Base-by-base conservation (phyloP, 345 rosid species). In the Salix udensis region DNA sequence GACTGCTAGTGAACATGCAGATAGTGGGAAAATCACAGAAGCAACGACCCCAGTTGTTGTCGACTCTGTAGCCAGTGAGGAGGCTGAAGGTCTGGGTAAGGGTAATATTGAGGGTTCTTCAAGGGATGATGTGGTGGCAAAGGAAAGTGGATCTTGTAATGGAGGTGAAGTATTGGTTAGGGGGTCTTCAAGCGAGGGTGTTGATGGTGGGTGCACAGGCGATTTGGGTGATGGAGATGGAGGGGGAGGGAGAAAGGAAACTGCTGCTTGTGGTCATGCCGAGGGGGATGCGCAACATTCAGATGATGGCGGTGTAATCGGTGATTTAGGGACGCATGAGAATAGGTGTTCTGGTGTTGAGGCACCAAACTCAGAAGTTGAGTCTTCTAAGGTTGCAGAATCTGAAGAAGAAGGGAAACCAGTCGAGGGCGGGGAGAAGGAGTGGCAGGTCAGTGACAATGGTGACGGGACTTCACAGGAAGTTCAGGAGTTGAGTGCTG, bases 161-260 rank as follows among this genome's bases (percentile, higher is more conserved):
- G 87, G 81, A 53, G 88, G 71, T 44, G 88, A 86, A 68, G 62
- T 76, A 68, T 79, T 78, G 84, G 87, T 86, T 74, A 88, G 81
- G 84, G 55, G 77, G 81, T 83, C 88, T 44, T 83, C 88, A 53
- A 83, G 76, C 48, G 86, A 75, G 66, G 73, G 76, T 76, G 88
- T 82, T 15, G 89, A 81, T 76, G 89, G 87, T 67, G 86, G 85
- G 61, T 80, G 87, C 34, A 68, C 79, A 26, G 76, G 55, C 21
- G 77, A 82, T 77, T 69, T 64, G 11, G 82, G 55, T 16, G 83
- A 34, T 70, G 77, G 53, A 37, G 78, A 67, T 72, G 85, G 74
- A 71, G 76, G 65, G 46, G 55, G 70, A 69, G 75, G 62, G 13
- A 76, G 74, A 23, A 70, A 19, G 77, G 80, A 79, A 53, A 87